Base-by-base conservation (phyloP, 768 basidiomycete genomes). In the Gyrodon lividus region DNA sequence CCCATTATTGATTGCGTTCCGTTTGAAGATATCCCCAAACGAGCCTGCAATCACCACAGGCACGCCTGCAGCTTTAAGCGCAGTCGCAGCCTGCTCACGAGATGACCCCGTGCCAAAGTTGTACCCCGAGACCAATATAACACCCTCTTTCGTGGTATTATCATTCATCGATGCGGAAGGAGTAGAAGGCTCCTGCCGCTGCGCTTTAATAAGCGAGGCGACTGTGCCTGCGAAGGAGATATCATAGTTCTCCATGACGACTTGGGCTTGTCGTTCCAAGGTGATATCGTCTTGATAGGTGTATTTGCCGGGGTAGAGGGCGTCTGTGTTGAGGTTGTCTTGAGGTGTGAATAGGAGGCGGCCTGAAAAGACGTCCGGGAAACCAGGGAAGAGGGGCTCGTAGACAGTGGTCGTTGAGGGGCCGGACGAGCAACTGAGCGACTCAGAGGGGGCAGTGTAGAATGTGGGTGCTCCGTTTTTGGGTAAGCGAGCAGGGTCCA, bases 231-330 rank as follows among this genome's bases (percentile, higher is more conserved):
- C 89, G 67, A 98, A 98, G 0, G 77, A 70, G 0, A 92, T 86
- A 62, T 99, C 96, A 70, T 99, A 98, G 74, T 98, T 99, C 74
- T 99, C 96, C 95, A 98, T 98, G 35, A 98, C 96, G 19, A 98
- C 89, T 62, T 97, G 83, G 2, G 93, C 95, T 69, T 98, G 97
- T 24, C 86, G 82, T 55, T 86, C 87, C 31, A 93, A 92, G 2
- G 96, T 98, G 68, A 99, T 97, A 63, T 98, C 97, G 67, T 99
- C 97, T 71, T 97, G 94, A 70, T 99, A 99, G 6, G 96, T 99
- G 71, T 97, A 98, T 70, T 97, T 98, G 17, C 96, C 96, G 1
- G 97, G 97, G 73, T 99, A 99, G 62, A 99, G 92, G 1, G 90
- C 97, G 63, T 99, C 97, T 1, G 97, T 99, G 69, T 95, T 98